phyloP scores from a whole-genome alignment of 768 basidiomycete genomes.

The Phylloporus rhodoxanthus region DNA sequence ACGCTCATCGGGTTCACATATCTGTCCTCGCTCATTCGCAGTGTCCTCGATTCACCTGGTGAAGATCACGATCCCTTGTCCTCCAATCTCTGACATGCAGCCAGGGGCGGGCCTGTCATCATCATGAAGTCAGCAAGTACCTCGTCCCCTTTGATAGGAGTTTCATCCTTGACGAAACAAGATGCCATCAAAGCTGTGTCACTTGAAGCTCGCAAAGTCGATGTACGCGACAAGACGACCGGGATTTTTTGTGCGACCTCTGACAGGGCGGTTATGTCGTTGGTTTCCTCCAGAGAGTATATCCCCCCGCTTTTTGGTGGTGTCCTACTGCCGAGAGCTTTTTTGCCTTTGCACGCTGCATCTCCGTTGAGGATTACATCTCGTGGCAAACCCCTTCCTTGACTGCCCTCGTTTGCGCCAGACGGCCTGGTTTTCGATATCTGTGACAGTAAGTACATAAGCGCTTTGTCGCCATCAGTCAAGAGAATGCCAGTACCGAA shows the following conservation, averaged over 20 bases:
- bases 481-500: too few relatives aligned
- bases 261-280: not conserved
- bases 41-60: too few relatives aligned
- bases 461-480: constrained; percentile 2
- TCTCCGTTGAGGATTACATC: constrained; percentile 6
- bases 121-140: constrained; percentile 26
- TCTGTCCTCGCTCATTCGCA: too few relatives aligned
- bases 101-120: too few relatives aligned
- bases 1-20: too few relatives aligned
- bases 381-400: constrained; percentile 15
- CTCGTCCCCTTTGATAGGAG: not conserved
- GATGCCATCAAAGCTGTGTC: not conserved
- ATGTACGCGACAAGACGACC: not conserved
- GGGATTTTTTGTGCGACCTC: not conserved
- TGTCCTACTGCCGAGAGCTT: constrained; percentile 9
- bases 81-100: too few relatives aligned
- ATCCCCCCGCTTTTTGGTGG: constrained; percentile 9
- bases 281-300: not conserved
- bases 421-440: not conserved
- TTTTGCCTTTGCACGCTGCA: constrained; percentile 2
- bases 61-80: too few relatives aligned
- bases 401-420: constrained; percentile 5
- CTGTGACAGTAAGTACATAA: not conserved
- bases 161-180: not conserved
- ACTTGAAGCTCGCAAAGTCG: not conserved